A percentile compares a stretch with the other conserved stretches of the same genome.
These are phyloP conservation scores for Huntiella omanensis DNA, from an alignment of 2,329 filamentous ascomycete species.

Conservation along the genomic window DNA sequence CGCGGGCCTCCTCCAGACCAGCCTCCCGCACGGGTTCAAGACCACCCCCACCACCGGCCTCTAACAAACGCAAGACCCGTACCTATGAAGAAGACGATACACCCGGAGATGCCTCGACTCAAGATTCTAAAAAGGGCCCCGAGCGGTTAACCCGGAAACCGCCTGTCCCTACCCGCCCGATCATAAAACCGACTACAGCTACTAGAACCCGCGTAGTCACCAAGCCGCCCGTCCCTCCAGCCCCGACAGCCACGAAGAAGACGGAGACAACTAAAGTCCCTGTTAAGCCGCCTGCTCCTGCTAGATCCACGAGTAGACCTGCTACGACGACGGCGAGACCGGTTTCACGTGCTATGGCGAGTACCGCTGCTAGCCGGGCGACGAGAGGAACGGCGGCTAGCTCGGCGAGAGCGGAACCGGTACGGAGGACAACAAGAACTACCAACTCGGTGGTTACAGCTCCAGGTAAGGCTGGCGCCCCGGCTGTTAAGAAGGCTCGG, in stretches of 20 bases:
- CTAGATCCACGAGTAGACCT: not conserved
- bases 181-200: not conserved
- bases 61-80: constrained; percentile 28
- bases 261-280: constrained; percentile 19
- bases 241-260: constrained; percentile 1
- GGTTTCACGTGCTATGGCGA: constrained; percentile 16
- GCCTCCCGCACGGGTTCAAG: constrained; percentile 1
- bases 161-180: not conserved
- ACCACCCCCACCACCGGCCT: not conserved
- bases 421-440: constrained; percentile 10
- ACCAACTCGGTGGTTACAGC: not conserved
- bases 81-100: constrained; percentile 28
- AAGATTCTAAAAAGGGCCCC: too few relatives aligned
- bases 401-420: not conserved
- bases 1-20: constrained; percentile 21
- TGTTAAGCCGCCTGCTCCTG: constrained; percentile 16
- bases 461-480: constrained; percentile 13
- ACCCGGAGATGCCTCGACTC: too few relatives aligned
- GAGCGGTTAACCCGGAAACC: too few relatives aligned
- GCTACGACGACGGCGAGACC: constrained; percentile 17
- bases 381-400: not conserved
- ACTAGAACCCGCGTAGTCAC: not conserved
- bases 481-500: constrained; percentile 22
- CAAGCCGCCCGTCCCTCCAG: not conserved
- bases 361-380: constrained; percentile 12